phyloP scores from a whole-genome alignment of 2,329 filamentous ascomycete genomes.

The Fusarium buharicum region DNA sequence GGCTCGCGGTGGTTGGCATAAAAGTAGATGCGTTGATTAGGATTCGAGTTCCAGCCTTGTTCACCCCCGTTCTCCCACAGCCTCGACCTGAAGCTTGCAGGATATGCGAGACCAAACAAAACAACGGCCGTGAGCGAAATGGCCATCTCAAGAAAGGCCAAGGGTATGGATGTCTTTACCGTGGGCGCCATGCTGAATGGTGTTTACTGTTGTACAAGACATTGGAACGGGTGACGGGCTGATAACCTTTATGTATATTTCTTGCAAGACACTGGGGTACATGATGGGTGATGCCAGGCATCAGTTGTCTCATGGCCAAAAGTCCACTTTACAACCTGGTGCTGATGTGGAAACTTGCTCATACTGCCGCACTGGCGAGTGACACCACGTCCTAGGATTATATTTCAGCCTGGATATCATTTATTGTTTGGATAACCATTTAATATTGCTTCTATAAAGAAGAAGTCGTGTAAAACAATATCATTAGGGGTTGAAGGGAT shows the following conservation, averaged over 20 bases:
- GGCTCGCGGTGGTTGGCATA: constrained; percentile 48
- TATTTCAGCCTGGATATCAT: not conserved
- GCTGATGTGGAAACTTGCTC: constrained; percentile 48
- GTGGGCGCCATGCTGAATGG: constrained; percentile 24
- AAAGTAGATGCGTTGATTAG: constrained; percentile 45
- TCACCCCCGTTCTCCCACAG: constrained; percentile 46
- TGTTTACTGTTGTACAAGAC: not conserved
- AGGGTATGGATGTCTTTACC: constrained; percentile 12
- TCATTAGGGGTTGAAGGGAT: not conserved
- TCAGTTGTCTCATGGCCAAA: not conserved
- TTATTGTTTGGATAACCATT: too few relatives aligned
- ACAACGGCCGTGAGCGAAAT: constrained; percentile 17
- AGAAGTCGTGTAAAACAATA: accelerated
- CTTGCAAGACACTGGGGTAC: not conserved
- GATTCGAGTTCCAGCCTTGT: constrained; percentile 48
- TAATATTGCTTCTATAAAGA: too few relatives aligned
- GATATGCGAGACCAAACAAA: constrained; percentile 43
- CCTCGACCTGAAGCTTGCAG: constrained; percentile 37
- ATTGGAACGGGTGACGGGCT: not conserved
- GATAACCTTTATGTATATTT: constrained; percentile 14
- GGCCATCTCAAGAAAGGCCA: constrained; percentile 37
- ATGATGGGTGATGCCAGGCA: constrained; percentile 2
- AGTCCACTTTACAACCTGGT: constrained; percentile 5
- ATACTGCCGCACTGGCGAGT: constrained; percentile 44
- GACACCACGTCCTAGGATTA: not conserved